Evolutionary conservation across 1,284 basidiomycete genomes (phyloP).

Genomic region (Ustilago xerochloae): DNA sequence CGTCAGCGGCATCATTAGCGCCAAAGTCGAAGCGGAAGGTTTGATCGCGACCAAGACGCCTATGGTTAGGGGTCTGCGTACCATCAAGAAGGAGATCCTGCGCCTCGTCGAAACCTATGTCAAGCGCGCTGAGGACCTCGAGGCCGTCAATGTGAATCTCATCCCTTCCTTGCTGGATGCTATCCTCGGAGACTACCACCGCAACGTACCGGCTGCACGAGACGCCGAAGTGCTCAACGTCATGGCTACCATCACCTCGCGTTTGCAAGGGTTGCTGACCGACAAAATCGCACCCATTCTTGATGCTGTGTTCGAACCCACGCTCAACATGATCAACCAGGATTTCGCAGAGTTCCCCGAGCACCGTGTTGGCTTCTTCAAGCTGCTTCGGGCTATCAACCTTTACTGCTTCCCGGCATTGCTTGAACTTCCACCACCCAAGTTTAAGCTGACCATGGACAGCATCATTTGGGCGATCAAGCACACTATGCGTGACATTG

Average conservation of each 20-base stretch:
- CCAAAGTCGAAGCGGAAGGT: conserved; percentile 83
- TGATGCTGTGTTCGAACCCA: conserved; percentile 97
- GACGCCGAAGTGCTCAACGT: conserved; percentile 98
- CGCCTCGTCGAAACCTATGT: conserved; percentile 97
- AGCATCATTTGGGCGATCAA: conserved; percentile 99
- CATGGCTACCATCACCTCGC: conserved; percentile 90
- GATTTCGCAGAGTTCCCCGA: conserved; percentile 98
- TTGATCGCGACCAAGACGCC: conserved; percentile 96
- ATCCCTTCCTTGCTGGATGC: conserved; percentile 97
- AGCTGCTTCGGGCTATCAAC: conserved; percentile 92
- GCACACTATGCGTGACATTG: conserved; percentile 99
- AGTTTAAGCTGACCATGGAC: conserved; percentile 99
- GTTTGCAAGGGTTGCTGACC: conserved; percentile 73
- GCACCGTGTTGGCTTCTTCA: conserved; percentile 97
- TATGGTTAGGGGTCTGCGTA: conserved; percentile 91
- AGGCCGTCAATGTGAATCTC: conserved; percentile 88
- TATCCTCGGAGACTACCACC: conserved; percentile 94
- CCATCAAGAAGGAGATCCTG: conserved; percentile 98
- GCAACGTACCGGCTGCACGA: conserved; percentile 90
- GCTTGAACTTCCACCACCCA: conserved; percentile 84
- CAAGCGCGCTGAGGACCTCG: conserved; percentile 93
- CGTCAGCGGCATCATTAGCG: conserved; percentile 96
- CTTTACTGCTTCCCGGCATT: conserved; percentile 96
- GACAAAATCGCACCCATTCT: conserved; percentile 96
- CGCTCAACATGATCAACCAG: conserved; percentile 98